A percentile compares a stretch with the other conserved stretches of the same genome.
phyloP scores from a whole-genome alignment of 805 yeast species.

The Priceomyces carsonii region DNA sequence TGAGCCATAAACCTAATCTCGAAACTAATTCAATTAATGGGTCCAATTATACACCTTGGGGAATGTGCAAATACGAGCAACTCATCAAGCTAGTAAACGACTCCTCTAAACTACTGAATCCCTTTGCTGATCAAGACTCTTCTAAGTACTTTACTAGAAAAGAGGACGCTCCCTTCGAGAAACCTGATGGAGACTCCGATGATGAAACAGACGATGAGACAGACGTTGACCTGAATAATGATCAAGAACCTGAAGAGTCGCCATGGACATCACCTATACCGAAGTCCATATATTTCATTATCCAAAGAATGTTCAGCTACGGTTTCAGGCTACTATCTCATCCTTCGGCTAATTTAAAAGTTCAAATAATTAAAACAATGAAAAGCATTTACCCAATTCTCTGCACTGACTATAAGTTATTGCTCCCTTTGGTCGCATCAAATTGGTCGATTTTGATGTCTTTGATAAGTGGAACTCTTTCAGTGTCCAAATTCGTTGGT shows the following conservation, averaged over 20 bases:
- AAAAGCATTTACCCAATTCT: slow-evolving; percentile 31
- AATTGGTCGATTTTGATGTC: slow-evolving; percentile 34
- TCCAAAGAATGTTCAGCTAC: slow-evolving; percentile 64
- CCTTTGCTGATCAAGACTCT: slow-evolving; percentile 32
- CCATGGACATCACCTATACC: slow-evolving; percentile 73
- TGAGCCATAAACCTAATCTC: slow-evolving; percentile 1
- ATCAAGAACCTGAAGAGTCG: slow-evolving; percentile 15
- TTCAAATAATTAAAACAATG: slow-evolving; percentile 55
- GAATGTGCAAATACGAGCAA: slow-evolving; percentile 46
- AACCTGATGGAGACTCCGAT: slow-evolving; percentile 23
- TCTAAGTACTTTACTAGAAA: slow-evolving; percentile 35
- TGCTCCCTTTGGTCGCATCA: slow-evolving; percentile 33
- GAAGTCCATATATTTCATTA: slow-evolving; percentile 52
- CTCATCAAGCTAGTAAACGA: slow-evolving; percentile 46
- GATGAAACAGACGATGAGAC: slow-evolving; percentile 37
- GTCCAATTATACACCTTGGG: slow-evolving; percentile 56
- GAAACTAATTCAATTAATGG: slow-evolving; percentile 9
- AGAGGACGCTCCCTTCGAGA: slow-evolving; percentile 37
- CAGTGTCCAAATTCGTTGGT: slow-evolving; percentile 9
- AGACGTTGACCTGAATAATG: slow-evolving; percentile 14
- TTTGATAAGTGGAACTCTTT: slow-evolving; percentile 14
- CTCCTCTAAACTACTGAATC: slow-evolving; percentile 26
- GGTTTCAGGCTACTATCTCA: slow-evolving; percentile 72
- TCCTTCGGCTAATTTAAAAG: slow-evolving; percentile 55
- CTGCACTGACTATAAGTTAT: slow-evolving; percentile 27